Conservation (phyloP, 179 eudicot genomes). For the Beta corolliflora region DNA sequence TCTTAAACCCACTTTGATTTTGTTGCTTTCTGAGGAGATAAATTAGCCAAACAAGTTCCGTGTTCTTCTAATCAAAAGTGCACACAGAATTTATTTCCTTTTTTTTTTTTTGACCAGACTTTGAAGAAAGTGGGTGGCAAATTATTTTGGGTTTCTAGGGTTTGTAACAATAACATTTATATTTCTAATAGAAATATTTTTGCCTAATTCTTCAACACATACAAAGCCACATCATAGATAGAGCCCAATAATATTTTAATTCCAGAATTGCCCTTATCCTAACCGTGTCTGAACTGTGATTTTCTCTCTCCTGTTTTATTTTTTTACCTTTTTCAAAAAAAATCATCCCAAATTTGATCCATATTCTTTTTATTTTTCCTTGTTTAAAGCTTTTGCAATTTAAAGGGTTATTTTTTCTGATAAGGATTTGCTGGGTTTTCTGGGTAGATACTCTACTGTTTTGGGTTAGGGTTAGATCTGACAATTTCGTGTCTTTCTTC, state of each 20-base stretch:
- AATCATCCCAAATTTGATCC: slow-evolving; percentile 15
- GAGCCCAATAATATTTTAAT: slow-evolving; percentile 18
- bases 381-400: slow-evolving; percentile 12
- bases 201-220: slow-evolving; percentile 16
- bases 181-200: slow-evolving; percentile 9
- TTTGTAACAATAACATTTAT: slow-evolving; percentile 10
- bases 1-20: not conserved
- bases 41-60: slow-evolving; percentile 12
- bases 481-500: slow-evolving; percentile 15
- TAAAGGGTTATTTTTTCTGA: not conserved
- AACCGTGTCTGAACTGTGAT: slow-evolving; percentile 25
- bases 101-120: not conserved
- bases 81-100: too few species aligned
- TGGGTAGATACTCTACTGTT: slow-evolving; percentile 2
- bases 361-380: not conserved
- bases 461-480: slow-evolving; percentile 33
- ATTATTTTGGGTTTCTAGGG: slow-evolving; percentile 5
- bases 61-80: not conserved
- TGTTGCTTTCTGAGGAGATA: not conserved
- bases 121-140: slow-evolving; percentile 15
- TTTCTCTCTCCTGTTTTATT: slow-evolving; percentile 25
- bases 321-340: slow-evolving; percentile 16
- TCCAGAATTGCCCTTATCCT: slow-evolving; percentile 37
- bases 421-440: not conserved
- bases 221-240: slow-evolving; percentile 13